Evolutionary conservation across 2,329 filamentous ascomycete species (phyloP), one percentile per base, ranked within the genome.

Genomic region (Blastomyces silverae): DNA sequence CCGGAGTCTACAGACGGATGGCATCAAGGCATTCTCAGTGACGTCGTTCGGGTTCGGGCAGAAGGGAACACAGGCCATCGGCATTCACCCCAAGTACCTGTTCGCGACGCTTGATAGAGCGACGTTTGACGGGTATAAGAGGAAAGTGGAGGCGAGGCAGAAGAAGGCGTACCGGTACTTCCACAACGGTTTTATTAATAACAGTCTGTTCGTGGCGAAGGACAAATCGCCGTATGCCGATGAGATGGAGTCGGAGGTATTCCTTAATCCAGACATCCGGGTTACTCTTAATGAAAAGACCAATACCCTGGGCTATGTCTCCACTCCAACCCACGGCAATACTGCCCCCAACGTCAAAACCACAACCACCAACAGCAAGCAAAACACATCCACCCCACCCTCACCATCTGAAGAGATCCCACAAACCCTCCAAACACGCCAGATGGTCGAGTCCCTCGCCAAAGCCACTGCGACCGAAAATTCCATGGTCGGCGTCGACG

Each of bases 1-100:
- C 80, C 90, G 90, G 72, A 90, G 87, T 77, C 92, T 99, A 71
- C 94, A 99, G 82, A 99, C 94, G 8, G 94, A 99, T 73, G 94
- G 94, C 68, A 84, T 99, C 83, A 99, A 97, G 82, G 95, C 94
- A 17, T 97, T 99, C 85, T 96, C 92, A 0, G 91, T 99, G 69
- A 99, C 95, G 7, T 99, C 95, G 0, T 99, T 99, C 78, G 94
- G 94, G 79, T 99, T 99, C 83, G 94, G 94, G 71, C 94, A 99
- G 79, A 99, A 99, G 86, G 94, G 94, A 75, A 91, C 94, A 34
- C 95, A 99, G 79, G 93, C 90, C 55, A 95, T 99, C 73, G 94
- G 93, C 83, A 89, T 99, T 62, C 94, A 99, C 77, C 91, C 95
- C 74, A 93, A 90, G 80, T 99, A 97, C 79, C 85, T 99, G 65